Base-by-base conservation (phyloP, 2,329 filamentous ascomycete genomes). In the Aspergillus fructus region DNA sequence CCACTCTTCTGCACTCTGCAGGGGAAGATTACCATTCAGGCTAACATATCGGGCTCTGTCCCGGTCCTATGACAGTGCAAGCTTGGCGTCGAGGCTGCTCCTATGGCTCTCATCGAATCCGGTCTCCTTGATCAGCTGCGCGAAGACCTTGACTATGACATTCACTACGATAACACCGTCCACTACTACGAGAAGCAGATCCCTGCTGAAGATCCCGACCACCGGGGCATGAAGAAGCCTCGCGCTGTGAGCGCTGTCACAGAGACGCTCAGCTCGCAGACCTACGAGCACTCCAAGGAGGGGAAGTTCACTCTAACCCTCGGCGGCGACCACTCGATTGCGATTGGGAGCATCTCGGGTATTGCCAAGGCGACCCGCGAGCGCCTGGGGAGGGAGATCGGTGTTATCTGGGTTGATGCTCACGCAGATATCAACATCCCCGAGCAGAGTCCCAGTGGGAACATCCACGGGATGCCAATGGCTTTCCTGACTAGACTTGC, bases 401-500 rank as follows among this genome's bases (percentile, higher is more conserved):
- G 92, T 12, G 91, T 99, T 57, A 96, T 99, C 74, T 99, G 94
- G 94, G 94, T 99, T 33, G 94, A 99, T 76, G 94, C 94, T 24
- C 94, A 99, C 76, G 89, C 93, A 54, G 94, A 99, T 76, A 97
- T 99, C 81, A 99, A 99, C 79, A 92, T 90, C 1, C 94, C 93
- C 53, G 93, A 97, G 83, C 89, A 86, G 48, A 93, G 89, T 64
- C 89, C 84, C 42, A 94, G 89, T 65, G 94, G 94, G 34, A 97
- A 97, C 77, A 89, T 99, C 62, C 94, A 99, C 78, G 94, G 94
- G 66, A 99, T 99, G 94, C 94, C 94, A 2, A 90, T 97, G 39
- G 86, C 91, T 3, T 99, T 97, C 77, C 76, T 96, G 64, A 93
- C 92, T 0, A 91, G 94, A 0, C 80, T 99, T 56, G 90, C 93